Base-by-base conservation (phyloP, 176 grass and related monocot species). In the Cenchrus purpureus region DNA sequence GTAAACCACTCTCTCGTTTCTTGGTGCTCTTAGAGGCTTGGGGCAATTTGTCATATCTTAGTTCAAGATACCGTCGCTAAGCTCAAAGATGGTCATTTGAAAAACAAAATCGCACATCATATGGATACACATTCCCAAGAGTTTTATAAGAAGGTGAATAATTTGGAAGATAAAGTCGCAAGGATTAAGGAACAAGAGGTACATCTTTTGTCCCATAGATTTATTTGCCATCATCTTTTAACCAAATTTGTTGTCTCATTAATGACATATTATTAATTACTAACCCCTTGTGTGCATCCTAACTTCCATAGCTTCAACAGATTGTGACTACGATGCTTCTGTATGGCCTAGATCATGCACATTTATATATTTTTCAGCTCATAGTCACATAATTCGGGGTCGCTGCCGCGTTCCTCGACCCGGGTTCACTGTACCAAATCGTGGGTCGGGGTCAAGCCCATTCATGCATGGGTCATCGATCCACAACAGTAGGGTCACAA, bases 41-140 rank as follows among this genome's bases (percentile, higher is more conserved):
- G 78, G 22, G 28, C 46, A 66, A 80, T 80, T 66, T 49, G 25
- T 53, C 78, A 66, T 53, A n/a, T 66, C 22, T n/a, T 80, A 63
- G 78, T 53, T 67, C 43, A 52, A 50, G 78, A 80, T n/a, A 66
- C 28, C 7, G 61, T 80, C 28, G 0, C 28, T 53, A 80, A 53
- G 28, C 78, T 66, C 16, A 12, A 80, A 80, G 78, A 80, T 53
- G 78, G 62, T n/a, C 62, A 12, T 66, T 34, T 80, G 62, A 80
- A 80, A 67, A 66, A 65, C 31, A 66, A 32, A 19, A 67, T 67
- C 5, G 40, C 10, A 2, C 3, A 50, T 12, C 16, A 13, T 63
- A 37, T 80, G 62, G 45, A 66, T 52, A 67, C 62, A 40, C 0
- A 53, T 67, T 80, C 63, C 62, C 62, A 52, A 37, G 16, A 40